Conservation (phyloP, 192 early-diverging fungal species). For the Coemansia erecta region DNA sequence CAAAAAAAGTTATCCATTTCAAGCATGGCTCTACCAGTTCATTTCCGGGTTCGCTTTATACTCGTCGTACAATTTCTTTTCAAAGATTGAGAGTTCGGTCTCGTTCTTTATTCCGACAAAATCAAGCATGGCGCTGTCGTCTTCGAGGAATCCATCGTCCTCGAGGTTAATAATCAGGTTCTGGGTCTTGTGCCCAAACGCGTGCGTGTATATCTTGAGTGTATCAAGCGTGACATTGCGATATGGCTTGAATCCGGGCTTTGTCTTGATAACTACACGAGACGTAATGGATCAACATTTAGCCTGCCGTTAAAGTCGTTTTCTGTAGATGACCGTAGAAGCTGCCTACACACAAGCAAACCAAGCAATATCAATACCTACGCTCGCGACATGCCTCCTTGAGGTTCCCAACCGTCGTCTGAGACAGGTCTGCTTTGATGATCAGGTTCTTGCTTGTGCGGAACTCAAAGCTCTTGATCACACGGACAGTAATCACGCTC, state of each 20-base stretch:
- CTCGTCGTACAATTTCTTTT: conserved; percentile 62
- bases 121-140: conserved; percentile 57
- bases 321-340: no score
- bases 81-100: conserved; percentile 83
- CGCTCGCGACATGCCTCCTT: conserved; percentile 20
- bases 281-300: not conserved
- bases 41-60: conserved; percentile 77
- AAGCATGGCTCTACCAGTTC: conserved; percentile 61
- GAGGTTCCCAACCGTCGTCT: conserved; percentile 59
- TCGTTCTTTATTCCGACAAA: conserved; percentile 63
- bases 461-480: conserved; percentile 92
- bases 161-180: conserved; percentile 88
- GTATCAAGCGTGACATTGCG: conserved; percentile 23
- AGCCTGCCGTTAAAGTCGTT: not conserved
- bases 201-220: conserved; percentile 46
- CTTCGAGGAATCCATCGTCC: conserved; percentile 60
- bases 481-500: conserved; percentile 67
- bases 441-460: conserved; percentile 81
- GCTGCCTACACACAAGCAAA: not conserved
- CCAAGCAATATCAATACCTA: conserved; percentile 13
- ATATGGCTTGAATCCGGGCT: conserved; percentile 36
- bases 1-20: conserved; percentile 5
- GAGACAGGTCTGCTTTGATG: conserved; percentile 66
- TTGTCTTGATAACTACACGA: conserved; percentile 25
- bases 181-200: conserved; percentile 61